Base-by-base conservation (phyloP, 2,329 filamentous ascomycete genomes). In the Fusarium floridanum region DNA sequence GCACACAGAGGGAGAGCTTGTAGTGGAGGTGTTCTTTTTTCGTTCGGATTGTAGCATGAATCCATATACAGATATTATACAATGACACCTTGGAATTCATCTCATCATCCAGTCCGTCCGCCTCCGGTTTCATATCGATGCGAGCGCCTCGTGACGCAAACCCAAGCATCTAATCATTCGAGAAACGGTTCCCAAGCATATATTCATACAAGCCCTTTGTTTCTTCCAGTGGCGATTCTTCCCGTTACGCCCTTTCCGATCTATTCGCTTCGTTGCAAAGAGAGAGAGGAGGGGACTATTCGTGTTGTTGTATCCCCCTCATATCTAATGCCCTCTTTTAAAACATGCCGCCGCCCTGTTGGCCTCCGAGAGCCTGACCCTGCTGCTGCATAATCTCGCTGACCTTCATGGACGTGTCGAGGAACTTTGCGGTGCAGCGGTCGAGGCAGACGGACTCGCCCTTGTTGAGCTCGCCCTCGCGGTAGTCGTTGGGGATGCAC, bases 381-480 rank as follows among this genome's bases (percentile, higher is more conserved):
- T 97, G 94, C 75, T 92, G 91, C 86, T 98, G 95, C 91, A 98
- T 95, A 86, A 97, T 94, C 86, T 98, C 95, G 80, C 94, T 96
- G 70, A 98, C 94, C 88, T 98, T 98, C 88, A 98, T 92, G 84
- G 98, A 97, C 81, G 98, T 95, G 80, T 98, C 96, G 86, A 99
- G 98, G 88, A 98, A 99, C 88, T 99, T 99, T 82, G 94, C 90
- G 68, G 97, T 94, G 86, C 97, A 99, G 81, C 97, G 94, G 87
- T 99, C 97, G 79, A 99, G 92, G 88, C 97, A 99, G 79, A 99
- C 97, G 78, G 93, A 95, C 86, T 99, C 97, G 89, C 95, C 97
- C 88, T 99, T 99, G 91, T 98, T 98, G 81, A 99, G 92, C 80
- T 99, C 96, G 84, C 91, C 91, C 88, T 99, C 97, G 83, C 95